These are phyloP conservation scores for Alternaria infectoria DNA, from an alignment of 2,329 filamentous ascomycete species.

Conservation along the genomic window DNA sequence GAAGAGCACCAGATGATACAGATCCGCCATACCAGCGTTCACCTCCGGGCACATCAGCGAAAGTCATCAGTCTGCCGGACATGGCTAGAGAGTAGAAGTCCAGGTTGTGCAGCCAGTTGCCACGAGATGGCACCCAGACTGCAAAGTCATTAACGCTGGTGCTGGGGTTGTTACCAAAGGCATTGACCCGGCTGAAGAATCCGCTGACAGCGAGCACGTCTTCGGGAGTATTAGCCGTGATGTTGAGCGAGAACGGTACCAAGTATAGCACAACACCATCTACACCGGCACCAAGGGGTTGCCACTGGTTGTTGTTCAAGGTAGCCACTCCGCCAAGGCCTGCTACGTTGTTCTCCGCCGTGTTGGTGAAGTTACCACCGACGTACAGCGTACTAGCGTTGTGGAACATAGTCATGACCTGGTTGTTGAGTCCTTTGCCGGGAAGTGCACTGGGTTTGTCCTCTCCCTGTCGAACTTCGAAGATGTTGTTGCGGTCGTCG, in stretches of 20 bases:
- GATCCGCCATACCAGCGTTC: constrained; percentile 82
- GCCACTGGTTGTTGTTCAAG: constrained; percentile 76
- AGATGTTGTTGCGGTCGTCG: constrained; percentile 73
- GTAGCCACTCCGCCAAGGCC: constrained; percentile 77
- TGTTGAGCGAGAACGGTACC: constrained; percentile 78
- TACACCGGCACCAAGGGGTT: constrained; percentile 81
- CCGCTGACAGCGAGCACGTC: constrained; percentile 81
- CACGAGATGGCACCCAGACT: constrained; percentile 85
- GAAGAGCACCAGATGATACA: constrained; percentile 75
- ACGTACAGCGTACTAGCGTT: constrained; percentile 71
- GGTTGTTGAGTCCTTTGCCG: constrained; percentile 78
- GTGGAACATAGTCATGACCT: constrained; percentile 74
- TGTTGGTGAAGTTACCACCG: constrained; percentile 84
- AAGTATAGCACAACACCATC: constrained; percentile 78
- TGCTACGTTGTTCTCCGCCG: constrained; percentile 64
- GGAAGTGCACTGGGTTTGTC: constrained; percentile 67
- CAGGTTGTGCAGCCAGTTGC: constrained; percentile 88
- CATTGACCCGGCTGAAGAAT: constrained; percentile 74
- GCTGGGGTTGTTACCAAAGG: constrained; percentile 68
- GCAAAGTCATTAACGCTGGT: constrained; percentile 77
- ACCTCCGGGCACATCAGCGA: constrained; percentile 66
- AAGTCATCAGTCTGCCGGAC: constrained; percentile 73
- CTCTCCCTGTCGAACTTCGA: constrained; percentile 66
- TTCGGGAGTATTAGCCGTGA: constrained; percentile 72
- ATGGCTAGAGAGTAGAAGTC: constrained; percentile 67